Evolutionary conservation across 306 rosid species (phyloP).

Genomic region (Cucumis melo): DNA sequence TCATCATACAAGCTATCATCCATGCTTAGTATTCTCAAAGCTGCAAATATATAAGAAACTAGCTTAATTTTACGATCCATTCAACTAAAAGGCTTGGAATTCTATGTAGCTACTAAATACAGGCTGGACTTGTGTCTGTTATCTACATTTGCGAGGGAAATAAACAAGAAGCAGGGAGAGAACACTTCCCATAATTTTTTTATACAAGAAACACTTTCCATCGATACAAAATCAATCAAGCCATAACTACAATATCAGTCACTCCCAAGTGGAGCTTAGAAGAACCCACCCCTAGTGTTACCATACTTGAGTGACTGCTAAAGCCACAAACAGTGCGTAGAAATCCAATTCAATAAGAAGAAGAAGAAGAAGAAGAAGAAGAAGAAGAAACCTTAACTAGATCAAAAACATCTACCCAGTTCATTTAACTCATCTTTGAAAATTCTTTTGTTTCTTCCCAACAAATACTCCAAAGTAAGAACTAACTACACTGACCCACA

Average conservation of each 20-base stretch:
- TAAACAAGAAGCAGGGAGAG: neutral
- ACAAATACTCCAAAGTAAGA: neutral
- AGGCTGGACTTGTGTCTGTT: neutral
- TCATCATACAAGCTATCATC: slow-evolving; percentile 92
- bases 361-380: neutral
- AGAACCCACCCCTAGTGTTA: neutral
- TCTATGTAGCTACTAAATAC: neutral
- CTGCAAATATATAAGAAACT: slow-evolving; percentile 8
- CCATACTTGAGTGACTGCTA: neutral
- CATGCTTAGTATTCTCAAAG: slow-evolving; percentile 25
- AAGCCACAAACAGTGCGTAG: neutral
- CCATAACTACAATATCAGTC: neutral
- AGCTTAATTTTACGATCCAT: neutral
- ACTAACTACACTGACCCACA: neutral
- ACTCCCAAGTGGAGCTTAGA: neutral
- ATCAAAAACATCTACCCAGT: neutral
- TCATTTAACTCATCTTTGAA: neutral
- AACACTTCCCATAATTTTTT: neutral
- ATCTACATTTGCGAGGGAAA: neutral
- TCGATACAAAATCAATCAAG: neutral
- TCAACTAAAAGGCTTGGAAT: neutral
- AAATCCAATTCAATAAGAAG: neutral
- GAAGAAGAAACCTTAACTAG: neutral
- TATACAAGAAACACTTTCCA: neutral
- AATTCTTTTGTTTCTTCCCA: neutral